A percentile compares a stretch with the other conserved stretches of the same genome.
Evolutionary conservation across 148 eudicot species (phyloP).

Genomic region (Arctostaphylos glauca): DNA sequence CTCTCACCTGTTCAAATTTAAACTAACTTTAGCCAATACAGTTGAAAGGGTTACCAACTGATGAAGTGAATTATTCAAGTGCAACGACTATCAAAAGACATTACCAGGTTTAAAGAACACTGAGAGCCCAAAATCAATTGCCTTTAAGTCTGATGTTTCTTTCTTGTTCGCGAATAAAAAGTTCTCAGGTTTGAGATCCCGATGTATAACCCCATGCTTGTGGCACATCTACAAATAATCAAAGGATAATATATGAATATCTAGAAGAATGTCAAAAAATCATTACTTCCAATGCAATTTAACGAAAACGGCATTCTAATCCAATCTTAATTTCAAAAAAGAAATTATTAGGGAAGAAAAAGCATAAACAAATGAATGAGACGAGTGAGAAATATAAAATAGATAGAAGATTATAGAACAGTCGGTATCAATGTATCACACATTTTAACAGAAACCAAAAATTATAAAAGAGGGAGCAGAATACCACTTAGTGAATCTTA

Average conservation of each 20-base stretch:
- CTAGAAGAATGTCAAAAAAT: background rate
- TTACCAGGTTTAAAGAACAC: slow-evolving; percentile 46
- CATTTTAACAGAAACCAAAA: background rate
- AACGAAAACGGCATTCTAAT: background rate
- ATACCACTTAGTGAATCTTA: background rate
- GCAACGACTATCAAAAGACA: background rate
- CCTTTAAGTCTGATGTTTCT: slow-evolving; percentile 49
- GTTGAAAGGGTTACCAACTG: background rate
- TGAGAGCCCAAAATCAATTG: slow-evolving; percentile 51
- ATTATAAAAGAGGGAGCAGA: background rate
- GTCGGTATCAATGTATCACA: background rate
- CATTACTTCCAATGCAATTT: background rate
- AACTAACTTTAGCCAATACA: slow-evolving; percentile 1
- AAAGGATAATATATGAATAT: background rate
- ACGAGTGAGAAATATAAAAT: background rate
- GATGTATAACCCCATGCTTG: slow-evolving; percentile 50
- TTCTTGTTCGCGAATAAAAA: slow-evolving; percentile 53
- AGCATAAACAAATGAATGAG: background rate
- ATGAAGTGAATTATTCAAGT: background rate
- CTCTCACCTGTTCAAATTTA: slow-evolving; percentile 33
- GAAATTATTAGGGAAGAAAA: background rate
- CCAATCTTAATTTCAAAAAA: background rate
- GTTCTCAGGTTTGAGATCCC: slow-evolving; percentile 53
- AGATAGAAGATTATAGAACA: background rate
- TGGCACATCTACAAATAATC: slow-evolving; percentile 37